These are phyloP conservation scores for Phytophthora europaea DNA, from an alignment of 352 stramenopile species.

Conservation along the genomic window DNA sequence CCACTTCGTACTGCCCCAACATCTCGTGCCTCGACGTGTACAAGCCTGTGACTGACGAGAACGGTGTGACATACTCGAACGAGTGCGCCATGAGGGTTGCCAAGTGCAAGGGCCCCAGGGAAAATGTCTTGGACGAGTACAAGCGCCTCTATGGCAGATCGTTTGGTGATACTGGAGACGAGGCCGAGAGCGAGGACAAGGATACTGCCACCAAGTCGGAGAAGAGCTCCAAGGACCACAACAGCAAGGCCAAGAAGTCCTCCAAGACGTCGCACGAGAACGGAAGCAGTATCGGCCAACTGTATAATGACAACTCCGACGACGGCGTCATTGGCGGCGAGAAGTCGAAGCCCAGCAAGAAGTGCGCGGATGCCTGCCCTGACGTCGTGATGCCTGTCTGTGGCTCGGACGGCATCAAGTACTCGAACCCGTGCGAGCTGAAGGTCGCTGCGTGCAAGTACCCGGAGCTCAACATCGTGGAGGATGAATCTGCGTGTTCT, in stretches of 20 bases:
- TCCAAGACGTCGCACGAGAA: slow-evolving; percentile 11
- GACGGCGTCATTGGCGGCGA: slow-evolving; percentile 19
- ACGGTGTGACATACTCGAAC: slow-evolving; percentile 48
- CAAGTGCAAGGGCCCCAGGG: slow-evolving; percentile 40
- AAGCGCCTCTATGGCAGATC: slow-evolving; percentile 26
- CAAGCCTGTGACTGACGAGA: slow-evolving; percentile 37
- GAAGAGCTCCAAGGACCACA: slow-evolving; percentile 15
- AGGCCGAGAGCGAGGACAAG: background rate
- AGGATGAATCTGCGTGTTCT: slow-evolving; percentile 14
- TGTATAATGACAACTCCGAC: slow-evolving; percentile 32
- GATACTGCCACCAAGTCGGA: slow-evolving; percentile 9
- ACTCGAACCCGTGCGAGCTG: slow-evolving; percentile 41
- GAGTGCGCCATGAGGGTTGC: slow-evolving; percentile 39
- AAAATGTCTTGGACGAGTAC: slow-evolving; percentile 29
- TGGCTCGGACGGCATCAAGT: slow-evolving; percentile 45
- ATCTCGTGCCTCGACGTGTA: slow-evolving; percentile 40
- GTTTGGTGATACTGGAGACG: slow-evolving; percentile 27
- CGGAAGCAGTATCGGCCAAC: slow-evolving; percentile 11
- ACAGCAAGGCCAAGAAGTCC: slow-evolving; percentile 12
- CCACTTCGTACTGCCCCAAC: slow-evolving; percentile 17
- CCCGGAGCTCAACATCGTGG: slow-evolving; percentile 21
- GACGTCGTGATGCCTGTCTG: slow-evolving; percentile 39
- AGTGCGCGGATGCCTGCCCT: slow-evolving; percentile 31
- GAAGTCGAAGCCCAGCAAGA: slow-evolving; percentile 3
- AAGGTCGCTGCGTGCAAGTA: slow-evolving; percentile 27